These are phyloP conservation scores for Bolboschoenus planiculmis DNA, from an alignment of 176 grass and related monocot species.

Conservation along the genomic window DNA sequence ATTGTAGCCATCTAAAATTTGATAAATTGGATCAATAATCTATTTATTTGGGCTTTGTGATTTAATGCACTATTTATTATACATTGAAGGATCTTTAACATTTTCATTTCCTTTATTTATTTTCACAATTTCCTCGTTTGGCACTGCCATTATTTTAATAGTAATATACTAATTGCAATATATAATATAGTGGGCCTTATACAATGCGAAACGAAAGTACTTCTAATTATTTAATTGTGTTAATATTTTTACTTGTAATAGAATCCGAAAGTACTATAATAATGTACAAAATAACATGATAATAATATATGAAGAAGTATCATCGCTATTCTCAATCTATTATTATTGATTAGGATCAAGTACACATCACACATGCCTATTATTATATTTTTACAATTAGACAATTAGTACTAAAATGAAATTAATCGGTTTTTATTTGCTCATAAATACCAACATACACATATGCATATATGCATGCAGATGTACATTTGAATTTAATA, in stretches of 20 bases:
- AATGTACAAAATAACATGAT: too few relatives aligned
- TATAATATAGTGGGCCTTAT: not conserved
- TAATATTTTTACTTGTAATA: not conserved
- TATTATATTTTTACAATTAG: not conserved
- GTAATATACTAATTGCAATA: not conserved
- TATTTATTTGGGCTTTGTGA: not conserved
- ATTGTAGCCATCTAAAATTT: too few relatives aligned
- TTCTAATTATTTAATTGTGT: not conserved
- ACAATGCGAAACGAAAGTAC: not conserved
- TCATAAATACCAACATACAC: not conserved
- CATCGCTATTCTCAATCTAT: not conserved
- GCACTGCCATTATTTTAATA: not conserved
- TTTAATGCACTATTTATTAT: not conserved
- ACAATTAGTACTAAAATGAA: not conserved
- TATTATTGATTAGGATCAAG: not conserved
- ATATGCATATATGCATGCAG: not conserved
- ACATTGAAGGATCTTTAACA: not conserved
- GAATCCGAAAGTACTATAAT: too few relatives aligned
- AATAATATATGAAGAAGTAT: too few relatives aligned
- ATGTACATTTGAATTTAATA: not conserved
- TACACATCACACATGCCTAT: too few relatives aligned
- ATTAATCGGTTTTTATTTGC: not conserved
- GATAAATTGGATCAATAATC: not conserved
- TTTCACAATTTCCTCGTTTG: not conserved
- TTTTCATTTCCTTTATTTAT: not conserved